phyloP scores from a whole-genome alignment of 2,329 filamentous ascomycete genomes.

The Paraphoma sp. region DNA sequence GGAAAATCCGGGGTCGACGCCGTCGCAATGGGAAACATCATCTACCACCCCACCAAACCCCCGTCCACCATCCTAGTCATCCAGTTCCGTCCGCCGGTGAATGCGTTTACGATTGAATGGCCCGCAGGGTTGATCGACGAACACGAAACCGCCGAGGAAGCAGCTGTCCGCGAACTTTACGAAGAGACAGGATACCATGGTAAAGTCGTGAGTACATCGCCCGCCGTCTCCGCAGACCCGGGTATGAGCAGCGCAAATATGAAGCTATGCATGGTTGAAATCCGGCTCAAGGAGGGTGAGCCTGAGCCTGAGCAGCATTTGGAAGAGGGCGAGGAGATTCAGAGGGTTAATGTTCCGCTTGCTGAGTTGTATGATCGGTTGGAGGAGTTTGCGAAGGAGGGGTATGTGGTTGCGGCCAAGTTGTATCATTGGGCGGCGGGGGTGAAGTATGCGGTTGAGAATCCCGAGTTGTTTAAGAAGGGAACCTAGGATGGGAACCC shows the following conservation, averaged over 20 bases:
- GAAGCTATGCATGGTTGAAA: constrained; percentile 33
- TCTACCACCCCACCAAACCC: constrained; percentile 48
- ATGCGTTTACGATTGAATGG: constrained; percentile 64
- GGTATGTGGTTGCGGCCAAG: constrained; percentile 36
- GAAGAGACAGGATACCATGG: constrained; percentile 70
- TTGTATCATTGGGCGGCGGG: constrained; percentile 39
- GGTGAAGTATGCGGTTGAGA: constrained; percentile 31
- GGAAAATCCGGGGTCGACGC: constrained; percentile 64
- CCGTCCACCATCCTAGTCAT: constrained; percentile 44
- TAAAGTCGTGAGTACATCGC: constrained; percentile 23
- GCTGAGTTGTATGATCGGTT: constrained; percentile 27
- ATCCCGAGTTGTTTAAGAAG: constrained; percentile 28
- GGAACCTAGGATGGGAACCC: neutral
- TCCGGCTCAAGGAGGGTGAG: constrained; percentile 25
- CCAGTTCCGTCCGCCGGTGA: constrained; percentile 66
- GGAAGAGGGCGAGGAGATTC: constrained; percentile 37
- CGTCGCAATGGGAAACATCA: constrained; percentile 74
- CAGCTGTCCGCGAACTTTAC: constrained; percentile 65
- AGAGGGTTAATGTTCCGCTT: constrained; percentile 33
- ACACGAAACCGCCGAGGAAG: constrained; percentile 62
- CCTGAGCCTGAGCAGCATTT: constrained; percentile 34
- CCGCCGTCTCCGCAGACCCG: constrained; percentile 31
- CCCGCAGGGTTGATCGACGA: constrained; percentile 58
- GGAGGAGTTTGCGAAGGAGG: constrained; percentile 30
- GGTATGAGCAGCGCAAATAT: constrained; percentile 37